Evolutionary conservation across 139 green algal genomes (phyloP), one percentile per base, ranked within the genome.

Genomic region (Chlorella sp.): DNA sequence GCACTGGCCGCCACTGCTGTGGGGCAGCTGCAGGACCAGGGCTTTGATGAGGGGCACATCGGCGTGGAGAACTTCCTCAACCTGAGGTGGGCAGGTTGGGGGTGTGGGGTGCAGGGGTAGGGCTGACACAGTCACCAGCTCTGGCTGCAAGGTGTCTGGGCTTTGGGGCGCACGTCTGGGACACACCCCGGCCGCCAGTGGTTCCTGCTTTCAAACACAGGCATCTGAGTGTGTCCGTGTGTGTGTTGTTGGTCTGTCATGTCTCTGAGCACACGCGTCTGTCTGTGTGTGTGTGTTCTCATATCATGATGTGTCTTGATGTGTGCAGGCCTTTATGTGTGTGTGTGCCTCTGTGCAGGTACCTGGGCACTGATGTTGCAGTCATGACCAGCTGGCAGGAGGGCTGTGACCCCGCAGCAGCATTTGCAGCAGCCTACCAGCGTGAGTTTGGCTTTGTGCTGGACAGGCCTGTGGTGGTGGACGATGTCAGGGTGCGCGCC

Each of bases 401-500:
- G 1, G 17, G 66, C 24, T 69, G 49, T 22, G 70, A 82, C 33
- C 74, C 74, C 22, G 70, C 73, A 14, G 66, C 65, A 49, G 76
- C 80, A 3, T 86, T 85, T 55, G 63, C 67, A 27, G 6, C 51
- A 6, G 71, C 76, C 1, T 96, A 96, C 76, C 80, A 82, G 65
- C 85, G 89, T 10, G 92, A 97, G 83, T 98, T 95, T 85, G 95
- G 95, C 0, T 99, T 99, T 76, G 83, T 91, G 49, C 80, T 99
- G 60, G 75, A 86, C 17, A 85, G 95, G 0, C 73, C 67, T 14
- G 77, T 98, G 14, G 33, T 93, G 49, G 87, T 98, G 35, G 95
- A 99, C 66, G 94, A 99, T 76, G 55, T 96, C n/a, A 82, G 94
- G 0, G 89, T 98, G 31, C 82, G 88, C 5, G 90, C 86, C 0